Evolutionary conservation across 108 stramenopile genomes (phyloP).

Genomic region (Fistulifera pelliculosa): DNA sequence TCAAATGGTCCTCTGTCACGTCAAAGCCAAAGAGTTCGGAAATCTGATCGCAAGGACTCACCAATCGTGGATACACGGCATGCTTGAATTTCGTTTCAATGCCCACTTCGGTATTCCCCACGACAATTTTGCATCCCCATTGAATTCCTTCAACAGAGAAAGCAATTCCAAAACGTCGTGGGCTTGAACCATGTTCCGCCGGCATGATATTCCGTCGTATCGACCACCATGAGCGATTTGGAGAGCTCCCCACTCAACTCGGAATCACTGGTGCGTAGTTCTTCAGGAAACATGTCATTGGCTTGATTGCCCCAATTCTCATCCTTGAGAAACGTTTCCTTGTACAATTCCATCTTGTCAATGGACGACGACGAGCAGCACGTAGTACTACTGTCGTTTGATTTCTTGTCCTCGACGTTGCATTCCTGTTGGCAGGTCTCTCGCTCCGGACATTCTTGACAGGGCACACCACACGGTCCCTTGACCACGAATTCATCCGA

Average conservation of each 20-base stretch:
- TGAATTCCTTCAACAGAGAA: conserved; percentile 55
- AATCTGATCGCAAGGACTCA: conserved; percentile 55
- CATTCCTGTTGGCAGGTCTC: conserved; percentile 70
- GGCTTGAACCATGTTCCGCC: conserved; percentile 90
- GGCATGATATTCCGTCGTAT: conserved; percentile 43
- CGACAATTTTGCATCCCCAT: conserved; percentile 78
- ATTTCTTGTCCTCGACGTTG: conserved; percentile 50
- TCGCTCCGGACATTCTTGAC: conserved; percentile 69
- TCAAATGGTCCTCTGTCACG: conserved; percentile 14
- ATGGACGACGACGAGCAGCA: conserved; percentile 36
- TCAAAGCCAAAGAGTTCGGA: conserved; percentile 39
- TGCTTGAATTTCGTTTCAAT: conserved; percentile 84
- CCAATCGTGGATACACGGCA: conserved; percentile 54
- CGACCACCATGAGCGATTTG: conserved; percentile 61
- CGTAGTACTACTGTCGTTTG: no score
- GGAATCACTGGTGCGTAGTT: no score
- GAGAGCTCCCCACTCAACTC: conserved; percentile 16
- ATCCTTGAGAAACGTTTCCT: conserved; percentile 19
- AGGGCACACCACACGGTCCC: conserved; percentile 69
- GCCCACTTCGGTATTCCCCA: conserved; percentile 93
- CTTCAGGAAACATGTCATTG: conserved; percentile 60
- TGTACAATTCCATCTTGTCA: conserved; percentile 42
- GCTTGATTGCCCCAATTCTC: conserved; percentile 57
- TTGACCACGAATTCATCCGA: no score
- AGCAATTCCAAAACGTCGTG: conserved; percentile 64